phyloP scores from a whole-genome alignment of 371 early-diverging fungal genomes.

The Mycotypha africana region DNA sequence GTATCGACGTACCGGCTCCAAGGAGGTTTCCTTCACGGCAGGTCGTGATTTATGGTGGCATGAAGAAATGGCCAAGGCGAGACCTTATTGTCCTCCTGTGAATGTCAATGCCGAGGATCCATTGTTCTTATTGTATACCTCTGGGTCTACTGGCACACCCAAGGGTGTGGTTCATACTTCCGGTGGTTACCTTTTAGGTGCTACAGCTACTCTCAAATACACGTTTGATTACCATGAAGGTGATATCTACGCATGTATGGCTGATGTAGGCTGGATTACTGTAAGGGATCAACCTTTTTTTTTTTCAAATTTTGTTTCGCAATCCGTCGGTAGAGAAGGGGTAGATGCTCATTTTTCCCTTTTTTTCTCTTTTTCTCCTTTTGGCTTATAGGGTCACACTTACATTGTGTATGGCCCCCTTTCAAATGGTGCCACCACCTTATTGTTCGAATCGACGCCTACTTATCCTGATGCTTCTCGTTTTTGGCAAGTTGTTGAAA shows the following conservation, averaged over 20 bases:
- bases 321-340: constrained; percentile 28
- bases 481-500: constrained; percentile 81
- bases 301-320: neutral
- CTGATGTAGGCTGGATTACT: constrained; percentile 58
- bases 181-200: constrained; percentile 93
- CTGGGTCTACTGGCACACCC: constrained; percentile 93
- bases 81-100: constrained; percentile 75
- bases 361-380: neutral
- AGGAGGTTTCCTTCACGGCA: constrained; percentile 55
- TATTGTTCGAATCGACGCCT: constrained; percentile 91
- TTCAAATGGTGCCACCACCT: constrained; percentile 82
- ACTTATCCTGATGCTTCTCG: constrained; percentile 80
- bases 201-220: constrained; percentile 80
- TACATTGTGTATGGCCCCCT: constrained; percentile 97
- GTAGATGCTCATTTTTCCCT: no score
- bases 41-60: constrained; percentile 88
- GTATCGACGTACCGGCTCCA: constrained; percentile 76
- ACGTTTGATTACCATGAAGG: constrained; percentile 85
- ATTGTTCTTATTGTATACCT: constrained; percentile 95
- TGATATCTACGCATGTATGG: constrained; percentile 85
- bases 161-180: constrained; percentile 92
- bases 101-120: constrained; percentile 90
- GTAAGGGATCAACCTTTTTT: neutral
- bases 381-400: constrained; percentile 67
- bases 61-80: constrained; percentile 68